Evolutionary conservation across 257 asterid genomes (phyloP).

Genomic region (Gentiana macrophylla): DNA sequence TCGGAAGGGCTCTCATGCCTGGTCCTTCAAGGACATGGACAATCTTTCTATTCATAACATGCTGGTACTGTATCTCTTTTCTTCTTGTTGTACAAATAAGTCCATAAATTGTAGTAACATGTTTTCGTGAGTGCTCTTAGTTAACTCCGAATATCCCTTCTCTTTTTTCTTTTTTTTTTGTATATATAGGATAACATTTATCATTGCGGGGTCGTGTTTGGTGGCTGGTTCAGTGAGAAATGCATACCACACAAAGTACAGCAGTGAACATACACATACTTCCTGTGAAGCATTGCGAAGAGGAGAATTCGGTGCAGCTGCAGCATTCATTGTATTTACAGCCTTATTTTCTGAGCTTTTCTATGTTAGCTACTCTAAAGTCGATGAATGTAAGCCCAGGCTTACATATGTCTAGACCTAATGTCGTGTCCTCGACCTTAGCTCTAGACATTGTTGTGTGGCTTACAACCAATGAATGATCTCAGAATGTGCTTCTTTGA

Average conservation of each 20-base stretch:
- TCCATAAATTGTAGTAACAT: neutral
- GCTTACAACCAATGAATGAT: too few species aligned
- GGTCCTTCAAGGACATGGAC: constrained; percentile 68
- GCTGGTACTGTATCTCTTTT: constrained; percentile 40
- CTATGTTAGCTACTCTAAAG: constrained; percentile 52
- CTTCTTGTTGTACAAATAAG: neutral
- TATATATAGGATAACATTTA: constrained; percentile 49
- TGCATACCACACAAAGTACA: constrained; percentile 68
- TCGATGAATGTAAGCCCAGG: constrained; percentile 11
- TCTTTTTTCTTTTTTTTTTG: neutral
- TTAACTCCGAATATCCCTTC: too few species aligned
- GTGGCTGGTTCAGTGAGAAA: constrained; percentile 68
- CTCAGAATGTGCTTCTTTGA: too few species aligned
- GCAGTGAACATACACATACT: constrained; percentile 34
- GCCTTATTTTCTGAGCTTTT: constrained; percentile 59
- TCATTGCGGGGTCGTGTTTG: constrained; percentile 67
- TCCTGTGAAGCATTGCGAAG: constrained; percentile 68
- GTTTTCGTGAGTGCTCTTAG: too few species aligned
- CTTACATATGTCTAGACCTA: too few species aligned
- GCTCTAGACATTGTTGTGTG: too few species aligned
- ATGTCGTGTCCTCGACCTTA: too few species aligned
- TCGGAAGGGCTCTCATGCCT: constrained; percentile 66
- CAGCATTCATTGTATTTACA: constrained; percentile 68
- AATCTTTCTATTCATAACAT: constrained; percentile 51
- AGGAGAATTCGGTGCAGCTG: constrained; percentile 85